Evolutionary conservation across 306 rosid genomes (phyloP), one percentile per base, ranked within the genome.

Genomic region (Hippophae tibetana): DNA sequence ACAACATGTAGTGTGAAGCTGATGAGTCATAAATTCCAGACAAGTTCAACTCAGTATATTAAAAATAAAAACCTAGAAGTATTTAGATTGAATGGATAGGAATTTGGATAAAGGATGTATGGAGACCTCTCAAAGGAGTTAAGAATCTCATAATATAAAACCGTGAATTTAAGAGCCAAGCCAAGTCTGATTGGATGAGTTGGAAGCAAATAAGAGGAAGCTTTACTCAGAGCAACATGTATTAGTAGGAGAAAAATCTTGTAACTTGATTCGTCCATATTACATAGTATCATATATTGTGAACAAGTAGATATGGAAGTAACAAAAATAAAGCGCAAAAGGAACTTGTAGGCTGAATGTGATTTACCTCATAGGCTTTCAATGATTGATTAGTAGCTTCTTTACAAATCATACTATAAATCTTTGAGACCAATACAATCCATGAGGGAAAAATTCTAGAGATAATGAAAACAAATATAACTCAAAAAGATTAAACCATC

Each of bases 91-190:
- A 47, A 5, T 3, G 5, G 43, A 44, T 9, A 45, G 7, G 14
- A 47, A 38, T 42, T 10, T 50, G 27, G 23, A 18, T 18, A 18
- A 18, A 18, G 23, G 23, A 18, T 18, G 23, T 18, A 0, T 18
- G 1, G 23, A 14, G 46, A 80, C 89, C 94, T 78, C 71, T 85
- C 94, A 47, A 86, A 70, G 58, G 86, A 85, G 69, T 82, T 82
- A 62, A 80, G 75, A 68, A 86, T 86, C 61, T 86, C 94, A 60
- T 80, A 86, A 74, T 82, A 80, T 50, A 86, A 86, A 60, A 86
- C 89, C n/a, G 89, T 79, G 63, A 73, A 80, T 73, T 86, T 82
- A 71, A 82, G 69, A 48, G 89, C 86, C 70, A 86, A 62, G 45
- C 86, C 89, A 74, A 82, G 65, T 65, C 89, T 74, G 50, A 80